These are phyloP conservation scores for Microdochium bolleyi DNA, from an alignment of 2,329 filamentous ascomycete genomes.

Conservation along the genomic window DNA sequence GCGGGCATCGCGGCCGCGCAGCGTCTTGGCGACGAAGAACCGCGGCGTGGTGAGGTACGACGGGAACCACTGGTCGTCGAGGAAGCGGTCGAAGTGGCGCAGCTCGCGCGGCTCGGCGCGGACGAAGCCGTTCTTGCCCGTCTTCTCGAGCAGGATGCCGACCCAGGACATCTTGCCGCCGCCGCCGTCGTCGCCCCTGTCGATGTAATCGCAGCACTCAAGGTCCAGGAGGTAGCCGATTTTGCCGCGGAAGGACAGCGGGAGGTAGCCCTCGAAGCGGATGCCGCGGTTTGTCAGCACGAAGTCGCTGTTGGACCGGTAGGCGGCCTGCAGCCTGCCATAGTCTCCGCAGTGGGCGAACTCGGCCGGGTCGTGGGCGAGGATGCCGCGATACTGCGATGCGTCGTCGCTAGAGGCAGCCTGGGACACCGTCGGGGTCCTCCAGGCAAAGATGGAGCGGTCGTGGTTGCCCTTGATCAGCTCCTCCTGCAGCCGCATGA, in stretches of 20 bases:
- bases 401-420: not conserved
- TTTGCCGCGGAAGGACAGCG: not conserved
- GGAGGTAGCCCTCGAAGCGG: not conserved
- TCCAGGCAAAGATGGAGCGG: not conserved
- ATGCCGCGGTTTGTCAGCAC: not conserved
- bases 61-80: not conserved
- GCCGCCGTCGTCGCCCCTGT: not conserved
- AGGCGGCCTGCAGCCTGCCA: not conserved
- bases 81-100: not conserved
- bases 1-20: not conserved
- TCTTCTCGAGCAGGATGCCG: not conserved
- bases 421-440: not conserved
- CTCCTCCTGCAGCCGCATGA: conserved; percentile 2
- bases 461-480: not conserved
- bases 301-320: not conserved
- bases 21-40: not conserved
- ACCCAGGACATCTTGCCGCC: not conserved
- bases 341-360: not conserved
- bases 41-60: not conserved
- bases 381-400: not conserved
- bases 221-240: not conserved
- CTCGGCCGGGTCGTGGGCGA: not conserved
- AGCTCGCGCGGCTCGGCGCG: not conserved
- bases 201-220: not conserved
- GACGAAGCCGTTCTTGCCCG: not conserved